These are phyloP conservation scores for Diaporthe velutina DNA, from an alignment of 2,329 filamentous ascomycete species.

Conservation along the genomic window DNA sequence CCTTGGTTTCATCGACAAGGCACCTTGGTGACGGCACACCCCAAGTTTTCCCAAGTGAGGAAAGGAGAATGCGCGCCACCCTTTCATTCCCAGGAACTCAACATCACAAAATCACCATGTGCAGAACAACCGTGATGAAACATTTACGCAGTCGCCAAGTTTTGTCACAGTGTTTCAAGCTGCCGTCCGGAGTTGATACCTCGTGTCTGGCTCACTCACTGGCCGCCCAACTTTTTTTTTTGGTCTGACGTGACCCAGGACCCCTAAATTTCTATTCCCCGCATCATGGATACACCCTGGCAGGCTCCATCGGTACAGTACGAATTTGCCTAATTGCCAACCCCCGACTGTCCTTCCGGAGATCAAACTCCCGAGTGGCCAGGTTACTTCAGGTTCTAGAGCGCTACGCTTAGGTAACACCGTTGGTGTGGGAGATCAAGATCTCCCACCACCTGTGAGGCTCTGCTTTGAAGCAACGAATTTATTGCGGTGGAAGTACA, in stretches of 20 bases:
- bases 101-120: not conserved
- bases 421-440: too few species aligned
- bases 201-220: not conserved
- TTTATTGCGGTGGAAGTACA: too few species aligned
- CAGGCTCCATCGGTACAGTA: conserved; percentile 10
- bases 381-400: not conserved
- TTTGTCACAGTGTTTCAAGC: conserved; percentile 22
- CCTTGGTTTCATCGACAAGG: not conserved
- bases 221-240: not conserved
- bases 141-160: not conserved
- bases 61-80: not conserved
- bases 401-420: not conserved
- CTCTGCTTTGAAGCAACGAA: not conserved
- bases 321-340: not conserved
- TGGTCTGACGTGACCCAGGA: conserved; percentile 28
- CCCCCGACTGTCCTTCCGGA: conserved; percentile 2
- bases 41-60: not conserved
- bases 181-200: not conserved
- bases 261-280: conserved; percentile 24
- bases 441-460: too few species aligned
- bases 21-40: not conserved
- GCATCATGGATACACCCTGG: conserved; percentile 8
- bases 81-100: not conserved
- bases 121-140: not conserved
- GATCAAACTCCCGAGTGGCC: not conserved